Conservation (phyloP, 106 monocot species). For the Apostasia shenzhenica region DNA sequence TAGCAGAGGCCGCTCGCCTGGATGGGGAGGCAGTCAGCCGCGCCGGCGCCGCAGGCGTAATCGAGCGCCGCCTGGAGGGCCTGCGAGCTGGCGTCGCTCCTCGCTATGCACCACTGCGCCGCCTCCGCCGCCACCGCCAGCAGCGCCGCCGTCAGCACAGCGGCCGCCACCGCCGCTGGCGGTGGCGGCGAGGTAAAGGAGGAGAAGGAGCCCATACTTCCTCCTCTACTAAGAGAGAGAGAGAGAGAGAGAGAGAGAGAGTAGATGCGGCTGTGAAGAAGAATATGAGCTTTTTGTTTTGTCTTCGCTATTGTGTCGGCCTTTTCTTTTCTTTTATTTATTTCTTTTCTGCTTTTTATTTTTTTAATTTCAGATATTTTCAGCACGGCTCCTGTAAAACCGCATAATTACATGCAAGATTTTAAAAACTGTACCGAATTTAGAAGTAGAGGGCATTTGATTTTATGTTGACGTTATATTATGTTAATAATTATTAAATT, state of each 20-base stretch:
- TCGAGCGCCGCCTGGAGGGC: conserved; percentile 43
- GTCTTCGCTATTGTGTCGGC: too few species aligned
- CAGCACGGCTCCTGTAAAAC: too few species aligned
- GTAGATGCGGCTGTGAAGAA: not conserved
- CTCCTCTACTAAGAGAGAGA: not conserved
- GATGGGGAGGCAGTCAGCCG: conserved; percentile 66
- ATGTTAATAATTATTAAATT: too few species aligned
- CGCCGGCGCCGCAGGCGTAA: conserved; percentile 46
- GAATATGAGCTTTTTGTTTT: conserved; percentile 6
- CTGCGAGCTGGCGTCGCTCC: conserved; percentile 12
- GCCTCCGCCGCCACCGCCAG: not conserved
- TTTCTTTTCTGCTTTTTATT: too few species aligned
- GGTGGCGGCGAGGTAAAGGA: not conserved
- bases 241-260: not conserved
- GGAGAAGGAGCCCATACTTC: not conserved
- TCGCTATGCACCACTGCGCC: conserved; percentile 37
- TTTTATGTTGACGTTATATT: too few species aligned
- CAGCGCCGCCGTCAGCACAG: not conserved
- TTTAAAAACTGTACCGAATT: too few species aligned
- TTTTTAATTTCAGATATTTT: too few species aligned
- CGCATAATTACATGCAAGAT: too few species aligned
- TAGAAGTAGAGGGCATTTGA: too few species aligned
- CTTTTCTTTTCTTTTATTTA: too few species aligned
- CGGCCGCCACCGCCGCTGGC: not conserved
- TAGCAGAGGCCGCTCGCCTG: conserved; percentile 63